phyloP scores from a whole-genome alignment of 1,139 yeast genomes.

The Sugiyamaella xylanicola region DNA sequence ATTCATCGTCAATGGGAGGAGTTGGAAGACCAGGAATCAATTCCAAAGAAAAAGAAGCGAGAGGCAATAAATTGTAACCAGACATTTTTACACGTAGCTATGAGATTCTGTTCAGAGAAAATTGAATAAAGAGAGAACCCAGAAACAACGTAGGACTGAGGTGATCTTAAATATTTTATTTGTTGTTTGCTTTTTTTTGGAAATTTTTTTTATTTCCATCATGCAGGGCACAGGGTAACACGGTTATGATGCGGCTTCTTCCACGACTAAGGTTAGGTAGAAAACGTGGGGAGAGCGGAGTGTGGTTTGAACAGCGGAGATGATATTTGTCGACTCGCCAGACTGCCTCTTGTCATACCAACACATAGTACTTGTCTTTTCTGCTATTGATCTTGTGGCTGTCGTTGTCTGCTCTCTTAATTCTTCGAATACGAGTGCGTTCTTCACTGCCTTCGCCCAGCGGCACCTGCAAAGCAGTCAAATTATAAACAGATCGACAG shows the following conservation, averaged over 20 bases:
- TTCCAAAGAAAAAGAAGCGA: constrained; percentile 83
- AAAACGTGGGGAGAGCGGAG: neutral
- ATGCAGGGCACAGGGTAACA: constrained; percentile 16
- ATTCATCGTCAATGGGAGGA: constrained; percentile 82
- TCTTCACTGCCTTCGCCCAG: no score
- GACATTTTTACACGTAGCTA: constrained; percentile 12
- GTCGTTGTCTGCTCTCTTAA: no score
- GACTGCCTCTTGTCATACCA: no score
- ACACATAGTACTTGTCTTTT: no score
- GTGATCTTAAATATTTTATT: constrained; percentile 10
- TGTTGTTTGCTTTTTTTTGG: constrained; percentile 12
- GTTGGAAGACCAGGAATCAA: constrained; percentile 83
- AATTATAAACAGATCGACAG: no score
- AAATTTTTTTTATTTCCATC: constrained; percentile 10
- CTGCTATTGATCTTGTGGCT: no score
- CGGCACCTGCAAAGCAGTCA: no score
- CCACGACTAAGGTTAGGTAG: neutral
- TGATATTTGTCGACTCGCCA: no score
- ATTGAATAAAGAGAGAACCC: neutral
- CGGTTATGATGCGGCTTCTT: neutral
- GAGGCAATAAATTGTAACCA: constrained; percentile 56
- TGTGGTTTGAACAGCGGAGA: no score
- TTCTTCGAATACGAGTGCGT: no score
- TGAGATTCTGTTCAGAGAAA: neutral
- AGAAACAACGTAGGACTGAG: neutral